phyloP scores from a whole-genome alignment of 2,329 filamentous ascomycete genomes.

The Aureobasidium zeae region DNA sequence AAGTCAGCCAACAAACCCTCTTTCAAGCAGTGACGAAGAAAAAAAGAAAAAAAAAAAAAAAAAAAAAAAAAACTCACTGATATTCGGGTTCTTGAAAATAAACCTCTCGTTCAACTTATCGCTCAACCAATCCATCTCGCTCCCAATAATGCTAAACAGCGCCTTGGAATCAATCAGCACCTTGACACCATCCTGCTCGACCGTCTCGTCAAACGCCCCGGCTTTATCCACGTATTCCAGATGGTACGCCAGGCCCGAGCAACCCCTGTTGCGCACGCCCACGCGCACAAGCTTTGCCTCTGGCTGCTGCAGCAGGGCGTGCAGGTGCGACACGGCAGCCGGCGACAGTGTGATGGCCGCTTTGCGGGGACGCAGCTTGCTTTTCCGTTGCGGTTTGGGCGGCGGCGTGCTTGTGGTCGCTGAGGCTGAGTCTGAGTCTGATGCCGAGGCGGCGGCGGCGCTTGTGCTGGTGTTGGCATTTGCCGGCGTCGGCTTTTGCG shows the following conservation, averaged over 20 bases:
- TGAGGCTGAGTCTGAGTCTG: no score
- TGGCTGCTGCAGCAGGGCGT: conserved; percentile 68
- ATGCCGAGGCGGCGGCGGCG: no score
- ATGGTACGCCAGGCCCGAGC: conserved; percentile 86
- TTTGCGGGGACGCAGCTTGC: conserved; percentile 71
- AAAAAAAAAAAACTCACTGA: conserved; percentile 75
- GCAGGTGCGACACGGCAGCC: conserved; percentile 68
- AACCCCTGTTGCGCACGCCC: conserved; percentile 87
- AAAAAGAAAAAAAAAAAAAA: no score
- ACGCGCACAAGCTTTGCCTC: conserved; percentile 90
- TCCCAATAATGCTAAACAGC: conserved; percentile 94
- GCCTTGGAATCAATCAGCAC: conserved; percentile 97
- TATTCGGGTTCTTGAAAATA: conserved; percentile 94
- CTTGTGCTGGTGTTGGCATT: no score
- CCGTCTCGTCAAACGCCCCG: conserved; percentile 76
- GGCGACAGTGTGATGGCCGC: conserved; percentile 82
- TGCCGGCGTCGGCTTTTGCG: conserved; percentile 47
- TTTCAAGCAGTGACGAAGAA: no score
- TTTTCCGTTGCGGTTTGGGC: conserved; percentile 47
- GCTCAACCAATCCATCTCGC: conserved; percentile 98
- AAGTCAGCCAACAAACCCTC: not conserved
- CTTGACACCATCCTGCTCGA: conserved; percentile 92
- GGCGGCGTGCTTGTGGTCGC: conserved; percentile 29
- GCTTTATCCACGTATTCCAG: conserved; percentile 92
- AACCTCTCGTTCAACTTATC: conserved; percentile 89